Conservation (phyloP, 129 eudicot genomes). For the Flaveria linearis region DNA sequence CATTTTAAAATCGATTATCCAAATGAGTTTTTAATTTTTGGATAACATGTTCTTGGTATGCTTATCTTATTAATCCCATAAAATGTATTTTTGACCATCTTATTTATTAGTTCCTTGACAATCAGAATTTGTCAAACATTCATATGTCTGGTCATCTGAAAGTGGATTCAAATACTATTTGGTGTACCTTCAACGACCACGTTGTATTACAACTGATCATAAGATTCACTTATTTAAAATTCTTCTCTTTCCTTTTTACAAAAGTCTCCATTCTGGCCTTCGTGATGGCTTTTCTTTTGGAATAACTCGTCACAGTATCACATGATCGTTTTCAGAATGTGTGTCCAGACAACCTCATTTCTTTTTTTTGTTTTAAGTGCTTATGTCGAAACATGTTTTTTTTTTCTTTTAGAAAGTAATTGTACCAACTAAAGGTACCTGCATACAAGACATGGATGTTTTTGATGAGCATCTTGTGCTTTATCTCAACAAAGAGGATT, state of each 20-base stretch:
- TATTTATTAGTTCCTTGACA: neutral
- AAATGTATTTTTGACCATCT: neutral
- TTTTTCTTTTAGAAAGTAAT: constrained; percentile 52
- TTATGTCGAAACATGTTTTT: constrained; percentile 5
- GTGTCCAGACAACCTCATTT: neutral
- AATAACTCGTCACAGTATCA: neutral
- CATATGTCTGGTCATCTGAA: neutral
- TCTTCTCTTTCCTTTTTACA: no score
- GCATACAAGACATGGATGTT: constrained; percentile 82
- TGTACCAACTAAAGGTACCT: constrained; percentile 55
- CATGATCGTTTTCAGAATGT: neutral
- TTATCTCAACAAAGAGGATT: constrained; percentile 51
- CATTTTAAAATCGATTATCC: no score
- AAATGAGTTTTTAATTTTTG: neutral
- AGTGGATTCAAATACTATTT: neutral
- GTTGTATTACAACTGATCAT: neutral
- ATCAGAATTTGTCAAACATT: neutral
- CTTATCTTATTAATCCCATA: neutral
- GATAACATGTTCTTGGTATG: neutral
- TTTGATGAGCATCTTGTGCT: constrained; percentile 70
- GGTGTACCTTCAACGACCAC: neutral
- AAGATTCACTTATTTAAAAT: neutral
- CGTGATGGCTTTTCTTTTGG: no score
- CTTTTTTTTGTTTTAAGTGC: constrained; percentile 3
- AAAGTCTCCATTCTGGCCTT: no score